These are phyloP conservation scores for Phaseolus lunatus DNA, from an alignment of 306 rosid genomes.

Conservation along the genomic window DNA sequence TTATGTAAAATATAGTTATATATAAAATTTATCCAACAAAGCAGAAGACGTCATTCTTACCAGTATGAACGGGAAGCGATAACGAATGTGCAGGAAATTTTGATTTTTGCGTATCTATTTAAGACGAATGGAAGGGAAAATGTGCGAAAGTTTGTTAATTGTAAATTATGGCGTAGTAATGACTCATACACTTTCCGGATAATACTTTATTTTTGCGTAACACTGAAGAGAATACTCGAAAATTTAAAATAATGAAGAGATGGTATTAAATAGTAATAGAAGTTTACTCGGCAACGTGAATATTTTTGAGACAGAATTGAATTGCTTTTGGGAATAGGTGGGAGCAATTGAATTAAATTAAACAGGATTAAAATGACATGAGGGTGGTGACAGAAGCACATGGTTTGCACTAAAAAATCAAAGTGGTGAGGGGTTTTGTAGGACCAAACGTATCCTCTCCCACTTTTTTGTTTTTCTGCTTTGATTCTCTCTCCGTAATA, in stretches of 20 bases:
- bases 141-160: neutral
- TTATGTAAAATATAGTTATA: too few species aligned
- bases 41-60: too few species aligned
- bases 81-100: neutral
- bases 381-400: conserved; percentile 59
- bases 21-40: neutral
- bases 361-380: neutral
- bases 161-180: neutral
- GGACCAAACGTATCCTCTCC: conserved; percentile 46
- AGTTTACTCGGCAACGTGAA: neutral
- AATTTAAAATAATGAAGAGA: neutral
- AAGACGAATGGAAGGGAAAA: neutral
- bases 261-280: neutral
- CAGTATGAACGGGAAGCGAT: neutral
- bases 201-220: neutral
- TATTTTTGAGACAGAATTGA: neutral
- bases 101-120: neutral
- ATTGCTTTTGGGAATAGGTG: neutral
- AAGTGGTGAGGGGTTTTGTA: conserved; percentile 47
- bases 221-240: neutral
- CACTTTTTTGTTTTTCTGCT: neutral
- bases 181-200: neutral
- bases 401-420: conserved; percentile 65
- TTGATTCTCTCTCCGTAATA: neutral
- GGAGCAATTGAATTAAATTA: neutral